phyloP scores from a whole-genome alignment of 2,329 filamentous ascomycete species.

The Aspergillus luchuensis region DNA sequence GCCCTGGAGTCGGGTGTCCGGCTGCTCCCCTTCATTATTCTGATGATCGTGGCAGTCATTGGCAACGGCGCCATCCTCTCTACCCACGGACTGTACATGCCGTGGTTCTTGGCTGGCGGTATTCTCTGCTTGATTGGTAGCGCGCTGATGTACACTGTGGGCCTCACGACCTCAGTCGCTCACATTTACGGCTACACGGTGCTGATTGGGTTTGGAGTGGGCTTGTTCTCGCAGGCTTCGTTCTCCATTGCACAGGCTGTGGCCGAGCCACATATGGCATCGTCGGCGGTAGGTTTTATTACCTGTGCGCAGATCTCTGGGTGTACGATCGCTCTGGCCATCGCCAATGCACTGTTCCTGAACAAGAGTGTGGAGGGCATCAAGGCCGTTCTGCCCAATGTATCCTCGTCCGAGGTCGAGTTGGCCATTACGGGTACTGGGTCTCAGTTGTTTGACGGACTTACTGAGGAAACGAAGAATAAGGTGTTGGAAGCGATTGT shows the following conservation, averaged over 20 bases:
- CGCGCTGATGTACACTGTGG: slow-evolving; percentile 24
- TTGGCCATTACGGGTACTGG: not conserved
- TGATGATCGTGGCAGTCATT: slow-evolving; percentile 20
- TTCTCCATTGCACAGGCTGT: slow-evolving; percentile 25
- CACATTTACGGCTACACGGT: slow-evolving; percentile 30
- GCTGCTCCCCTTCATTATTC: slow-evolving; percentile 32
- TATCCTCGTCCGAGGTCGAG: not conserved
- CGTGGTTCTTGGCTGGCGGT: slow-evolving; percentile 29
- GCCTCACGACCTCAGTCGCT: slow-evolving; percentile 17
- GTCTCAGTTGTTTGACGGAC: not conserved
- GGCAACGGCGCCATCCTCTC: slow-evolving; percentile 25
- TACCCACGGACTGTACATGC: slow-evolving; percentile 16
- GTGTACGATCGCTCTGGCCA: not conserved
- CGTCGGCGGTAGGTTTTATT: slow-evolving; percentile 6
- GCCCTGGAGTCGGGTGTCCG: slow-evolving; percentile 32
- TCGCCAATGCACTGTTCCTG: not conserved
- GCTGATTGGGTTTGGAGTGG: slow-evolving; percentile 27
- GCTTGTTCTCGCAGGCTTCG: slow-evolving; percentile 20
- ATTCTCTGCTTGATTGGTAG: slow-evolving; percentile 25
- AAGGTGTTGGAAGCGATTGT: not conserved
- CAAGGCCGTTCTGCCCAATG: not conserved
- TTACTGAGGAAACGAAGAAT: not conserved
- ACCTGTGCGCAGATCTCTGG: slow-evolving; percentile 2
- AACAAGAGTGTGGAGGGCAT: not conserved
- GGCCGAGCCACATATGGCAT: not conserved